Evolutionary conservation across 108 stramenopile species (phyloP), one percentile per base, ranked within the genome.

Genomic region (Phaeodactylum tricornutum): DNA sequence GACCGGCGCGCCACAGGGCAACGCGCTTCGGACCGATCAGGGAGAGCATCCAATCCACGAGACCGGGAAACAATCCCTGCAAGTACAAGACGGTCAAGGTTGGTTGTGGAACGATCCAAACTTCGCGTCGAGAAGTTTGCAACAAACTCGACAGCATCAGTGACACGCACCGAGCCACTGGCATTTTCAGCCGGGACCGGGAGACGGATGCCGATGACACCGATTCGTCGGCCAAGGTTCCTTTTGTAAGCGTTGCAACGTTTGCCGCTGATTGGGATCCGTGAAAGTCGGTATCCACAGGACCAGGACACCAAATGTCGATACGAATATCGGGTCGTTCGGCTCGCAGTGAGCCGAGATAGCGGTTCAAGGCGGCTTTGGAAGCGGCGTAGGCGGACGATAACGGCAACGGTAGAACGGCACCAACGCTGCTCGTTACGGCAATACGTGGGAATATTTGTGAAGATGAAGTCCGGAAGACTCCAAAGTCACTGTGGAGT

Each of bases 311-410:
- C 5, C 66, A 24, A 4, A 86, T 49, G 49, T 74, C 69, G 3
- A 86, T 61, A 17, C 64, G 49, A 32, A 86, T 51, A 37, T 58
- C 52, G 0, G 59, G 43, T 24, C 64, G 58, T 50, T 86, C 84
- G 20, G 69, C 61, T 4, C 52, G 50, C 24, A 86, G 51, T 1
- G 84, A 55, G 31, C 49, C 41, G 55, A 79, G 74, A 47, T 77
- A 86, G 17, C 77, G 76, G 15, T 79, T 64, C 22, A 79, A 3
- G 1, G 80, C 80, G 50, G 75, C 74, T 46, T 86, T 86, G 34
- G 62, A 58, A 20, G 77, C 62, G 7, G 77, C 72, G 59, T 86
- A 86, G 7, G 72, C 65, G 20, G 79, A 59, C 16, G 78, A 79
- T 37, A 86, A 37, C 0, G 84, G 77, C 14, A 77, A 34, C 2